Percentiles rank a stretch among this genome's conserved stretches.
These are phyloP conservation scores for Ajuga reptans DNA, from an alignment of 305 asterid genomes.

Conservation along the genomic window DNA sequence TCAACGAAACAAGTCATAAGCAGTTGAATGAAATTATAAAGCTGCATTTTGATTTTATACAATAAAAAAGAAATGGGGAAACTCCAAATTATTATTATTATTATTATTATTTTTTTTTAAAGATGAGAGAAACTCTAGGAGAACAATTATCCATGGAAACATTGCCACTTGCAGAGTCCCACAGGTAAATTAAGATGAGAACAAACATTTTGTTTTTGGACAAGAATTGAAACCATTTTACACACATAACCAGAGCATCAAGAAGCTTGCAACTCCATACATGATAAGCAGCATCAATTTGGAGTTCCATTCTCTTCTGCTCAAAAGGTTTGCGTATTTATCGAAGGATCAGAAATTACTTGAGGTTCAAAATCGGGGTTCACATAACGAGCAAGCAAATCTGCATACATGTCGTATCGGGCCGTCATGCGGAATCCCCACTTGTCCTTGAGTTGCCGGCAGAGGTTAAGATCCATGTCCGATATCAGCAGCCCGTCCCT, in stretches of 20 bases:
- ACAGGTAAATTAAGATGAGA: not conserved
- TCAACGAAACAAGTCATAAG: too few relatives aligned
- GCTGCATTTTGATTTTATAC: too few relatives aligned
- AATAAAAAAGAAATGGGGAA: too few relatives aligned
- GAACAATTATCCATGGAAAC: not conserved
- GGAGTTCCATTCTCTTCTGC: not conserved
- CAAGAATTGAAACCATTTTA: constrained; percentile 15
- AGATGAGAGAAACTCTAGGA: too few relatives aligned
- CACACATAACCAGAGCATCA: constrained; percentile 11
- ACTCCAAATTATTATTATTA: too few relatives aligned
- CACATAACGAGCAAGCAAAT: constrained; percentile 52
- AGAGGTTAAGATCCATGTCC: constrained; percentile 86
- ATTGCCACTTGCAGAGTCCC: not conserved
- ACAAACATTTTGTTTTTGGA: not conserved
- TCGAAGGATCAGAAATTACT: constrained; percentile 63
- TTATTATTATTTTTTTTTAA: too few relatives aligned
- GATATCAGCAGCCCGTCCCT: constrained; percentile 73
- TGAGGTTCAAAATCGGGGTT: constrained; percentile 84
- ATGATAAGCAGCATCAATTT: not conserved
- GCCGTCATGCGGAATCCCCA: constrained; percentile 98
- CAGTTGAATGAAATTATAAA: too few relatives aligned
- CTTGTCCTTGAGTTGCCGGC: constrained; percentile 82
- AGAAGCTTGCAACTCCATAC: constrained; percentile 10
- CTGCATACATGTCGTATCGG: constrained; percentile 63
- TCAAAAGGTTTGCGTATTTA: constrained; percentile 35